Conservation (phyloP, 2,329 filamentous ascomycete species). For the Diaporthe eres region DNA sequence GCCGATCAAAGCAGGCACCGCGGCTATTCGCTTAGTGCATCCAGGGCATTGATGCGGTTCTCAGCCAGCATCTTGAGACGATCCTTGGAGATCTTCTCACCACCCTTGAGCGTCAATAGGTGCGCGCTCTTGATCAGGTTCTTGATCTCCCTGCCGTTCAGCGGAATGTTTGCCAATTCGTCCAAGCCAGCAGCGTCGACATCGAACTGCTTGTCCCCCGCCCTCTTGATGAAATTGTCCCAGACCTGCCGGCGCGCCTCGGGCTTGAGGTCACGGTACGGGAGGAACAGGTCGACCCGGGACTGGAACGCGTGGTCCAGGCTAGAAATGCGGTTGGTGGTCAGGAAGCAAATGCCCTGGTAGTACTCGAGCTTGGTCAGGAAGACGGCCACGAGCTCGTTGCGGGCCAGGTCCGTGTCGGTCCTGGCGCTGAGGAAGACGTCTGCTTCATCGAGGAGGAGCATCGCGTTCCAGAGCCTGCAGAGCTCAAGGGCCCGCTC, state of each 20-base stretch:
- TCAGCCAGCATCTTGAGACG: constrained; percentile 51
- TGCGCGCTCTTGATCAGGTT: constrained; percentile 60
- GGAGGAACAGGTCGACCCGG: constrained; percentile 52
- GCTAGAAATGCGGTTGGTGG: constrained; percentile 53
- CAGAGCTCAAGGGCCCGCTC: constrained; percentile 54
- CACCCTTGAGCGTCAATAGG: constrained; percentile 51
- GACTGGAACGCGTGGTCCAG: constrained; percentile 56
- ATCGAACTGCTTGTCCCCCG: constrained; percentile 50
- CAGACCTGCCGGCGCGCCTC: constrained; percentile 52
- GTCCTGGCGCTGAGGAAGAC: constrained; percentile 57
- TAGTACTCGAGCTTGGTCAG: constrained; percentile 54
- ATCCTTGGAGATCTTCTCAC: constrained; percentile 48
- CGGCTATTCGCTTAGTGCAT: constrained; percentile 26
- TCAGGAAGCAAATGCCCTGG: constrained; percentile 54
- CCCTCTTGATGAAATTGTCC: constrained; percentile 52
- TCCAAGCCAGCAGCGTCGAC: constrained; percentile 50
- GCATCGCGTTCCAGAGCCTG: constrained; percentile 57
- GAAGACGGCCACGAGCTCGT: constrained; percentile 56
- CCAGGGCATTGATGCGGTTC: constrained; percentile 47
- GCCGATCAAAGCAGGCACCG: too few relatives aligned
- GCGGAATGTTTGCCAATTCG: constrained; percentile 55
- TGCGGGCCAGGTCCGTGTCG: constrained; percentile 53
- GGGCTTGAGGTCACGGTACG: constrained; percentile 50
- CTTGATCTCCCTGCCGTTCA: constrained; percentile 68
- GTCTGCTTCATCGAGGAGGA: constrained; percentile 60